Conservation (phyloP, 1,284 basidiomycete genomes). For the Trichosporon faecale region DNA sequence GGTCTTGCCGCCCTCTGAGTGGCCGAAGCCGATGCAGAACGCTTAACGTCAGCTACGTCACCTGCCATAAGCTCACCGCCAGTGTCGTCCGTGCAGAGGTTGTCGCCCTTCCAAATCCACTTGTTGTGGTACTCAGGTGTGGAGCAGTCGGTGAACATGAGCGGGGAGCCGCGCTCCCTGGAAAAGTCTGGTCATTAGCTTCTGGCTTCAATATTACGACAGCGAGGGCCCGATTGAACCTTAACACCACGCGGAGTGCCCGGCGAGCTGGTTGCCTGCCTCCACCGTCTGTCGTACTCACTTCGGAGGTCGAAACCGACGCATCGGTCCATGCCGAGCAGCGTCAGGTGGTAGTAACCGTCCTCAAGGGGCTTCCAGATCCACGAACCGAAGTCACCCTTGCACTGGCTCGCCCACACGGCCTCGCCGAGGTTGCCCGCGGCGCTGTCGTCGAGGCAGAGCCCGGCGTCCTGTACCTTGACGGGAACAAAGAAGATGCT, state of each 20-base stretch:
- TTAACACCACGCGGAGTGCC: too few relatives aligned
- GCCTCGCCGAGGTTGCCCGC: neutral
- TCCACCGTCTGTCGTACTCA: neutral
- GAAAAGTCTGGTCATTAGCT: neutral
- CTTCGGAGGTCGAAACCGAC: neutral
- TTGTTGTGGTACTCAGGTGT: neutral
- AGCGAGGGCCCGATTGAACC: neutral
- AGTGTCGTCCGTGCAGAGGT: neutral
- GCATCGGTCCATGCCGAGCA: neutral
- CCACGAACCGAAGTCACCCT: neutral
- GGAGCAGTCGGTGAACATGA: neutral
- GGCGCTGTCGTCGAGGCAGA: neutral
- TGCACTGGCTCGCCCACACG: neutral
- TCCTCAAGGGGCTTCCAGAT: neutral
- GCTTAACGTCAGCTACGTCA: neutral
- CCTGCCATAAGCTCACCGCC: neutral
- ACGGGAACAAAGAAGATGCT: slow-evolving; percentile 10
- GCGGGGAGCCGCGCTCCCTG: neutral
- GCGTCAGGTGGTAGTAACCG: neutral
- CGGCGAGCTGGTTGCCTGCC: neutral
- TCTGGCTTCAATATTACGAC: neutral
- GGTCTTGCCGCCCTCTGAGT: neutral
- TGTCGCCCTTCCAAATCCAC: slow-evolving; percentile 5
- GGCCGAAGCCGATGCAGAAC: neutral
- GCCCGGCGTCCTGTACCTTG: neutral